phyloP scores from a whole-genome alignment of 169 alveolate species.

The Plasmodium blacklocki region DNA sequence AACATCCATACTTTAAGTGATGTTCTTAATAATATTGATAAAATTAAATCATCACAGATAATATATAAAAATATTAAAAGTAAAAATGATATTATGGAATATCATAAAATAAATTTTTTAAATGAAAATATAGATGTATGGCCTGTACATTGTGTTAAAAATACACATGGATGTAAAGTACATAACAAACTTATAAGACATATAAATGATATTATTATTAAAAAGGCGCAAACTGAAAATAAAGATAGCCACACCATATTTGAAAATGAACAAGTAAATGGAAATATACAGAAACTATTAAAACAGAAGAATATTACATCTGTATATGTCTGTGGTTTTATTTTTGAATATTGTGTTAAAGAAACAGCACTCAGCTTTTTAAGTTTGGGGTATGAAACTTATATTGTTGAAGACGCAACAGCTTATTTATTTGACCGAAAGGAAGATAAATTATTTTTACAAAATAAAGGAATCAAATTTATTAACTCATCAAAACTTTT shows the following conservation, averaged over 20 bases:
- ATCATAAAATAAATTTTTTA: constrained; percentile 27
- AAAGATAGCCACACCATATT: constrained; percentile 44
- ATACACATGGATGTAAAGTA: constrained; percentile 55
- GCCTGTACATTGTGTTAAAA: constrained; percentile 69
- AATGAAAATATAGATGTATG: constrained; percentile 57
- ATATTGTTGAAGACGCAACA: constrained; percentile 73
- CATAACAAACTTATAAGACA: constrained; percentile 55
- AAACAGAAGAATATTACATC: constrained; percentile 25
- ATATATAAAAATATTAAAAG: constrained; percentile 53
- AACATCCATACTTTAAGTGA: constrained; percentile 33
- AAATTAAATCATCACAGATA: constrained; percentile 6
- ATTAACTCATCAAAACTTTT: constrained; percentile 27
- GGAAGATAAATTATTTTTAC: constrained; percentile 19
- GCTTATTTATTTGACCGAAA: constrained; percentile 31
- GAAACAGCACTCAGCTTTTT: constrained; percentile 56
- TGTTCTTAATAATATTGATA: constrained; percentile 36
- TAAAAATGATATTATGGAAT: constrained; percentile 46
- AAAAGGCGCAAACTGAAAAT: constrained; percentile 41
- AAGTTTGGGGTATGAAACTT: constrained; percentile 31
- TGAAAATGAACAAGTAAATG: constrained; percentile 31
- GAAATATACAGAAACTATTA: constrained; percentile 11
- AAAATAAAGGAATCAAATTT: constrained; percentile 49
- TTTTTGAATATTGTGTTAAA: constrained; percentile 72
- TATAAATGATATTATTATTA: constrained; percentile 46
- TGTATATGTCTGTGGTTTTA: constrained; percentile 62